These are phyloP conservation scores for Omphalotus olearius DNA, from an alignment of 1,284 basidiomycete genomes.

Conservation along the genomic window DNA sequence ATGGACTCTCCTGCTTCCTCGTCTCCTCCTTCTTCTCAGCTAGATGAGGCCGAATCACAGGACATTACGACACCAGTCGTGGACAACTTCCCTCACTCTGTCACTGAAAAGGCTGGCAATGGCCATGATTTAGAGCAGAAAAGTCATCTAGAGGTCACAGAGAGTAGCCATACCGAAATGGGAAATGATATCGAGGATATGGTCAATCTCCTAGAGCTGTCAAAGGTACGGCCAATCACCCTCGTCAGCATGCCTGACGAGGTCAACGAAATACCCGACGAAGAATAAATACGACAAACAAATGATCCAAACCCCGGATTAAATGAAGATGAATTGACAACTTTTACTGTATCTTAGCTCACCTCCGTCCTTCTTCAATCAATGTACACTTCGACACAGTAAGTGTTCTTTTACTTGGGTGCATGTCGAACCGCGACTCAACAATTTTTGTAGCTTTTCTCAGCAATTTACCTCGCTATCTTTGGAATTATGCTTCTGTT, in stretches of 20 bases:
- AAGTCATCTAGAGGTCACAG: not conserved
- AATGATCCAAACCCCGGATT: not conserved
- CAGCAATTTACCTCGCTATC: too few relatives aligned
- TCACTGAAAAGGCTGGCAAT: not conserved
- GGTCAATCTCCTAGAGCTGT: constrained; percentile 57
- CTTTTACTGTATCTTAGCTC: constrained; percentile 5
- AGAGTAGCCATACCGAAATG: constrained; percentile 13
- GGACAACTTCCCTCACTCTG: not conserved
- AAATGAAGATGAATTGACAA: not conserved
- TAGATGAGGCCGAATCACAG: not conserved
- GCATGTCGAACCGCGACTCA: too few relatives aligned
- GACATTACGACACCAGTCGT: not conserved
- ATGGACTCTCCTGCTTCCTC: not conserved
- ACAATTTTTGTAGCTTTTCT: too few relatives aligned
- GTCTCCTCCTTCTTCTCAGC: not conserved
- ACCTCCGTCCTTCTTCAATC: not conserved
- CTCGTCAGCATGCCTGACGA: constrained; percentile 47
- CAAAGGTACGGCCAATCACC: constrained; percentile 39
- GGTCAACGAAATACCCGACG: constrained; percentile 41
- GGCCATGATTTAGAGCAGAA: not conserved
- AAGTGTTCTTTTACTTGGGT: not conserved
- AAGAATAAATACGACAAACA: constrained; percentile 23
- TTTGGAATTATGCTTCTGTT: too few relatives aligned
- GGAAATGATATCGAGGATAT: constrained; percentile 55
- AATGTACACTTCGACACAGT: constrained; percentile 5